These are phyloP conservation scores for Blepharisma japonicum DNA, from an alignment of 73 alveolate genomes.

Conservation along the genomic window DNA sequence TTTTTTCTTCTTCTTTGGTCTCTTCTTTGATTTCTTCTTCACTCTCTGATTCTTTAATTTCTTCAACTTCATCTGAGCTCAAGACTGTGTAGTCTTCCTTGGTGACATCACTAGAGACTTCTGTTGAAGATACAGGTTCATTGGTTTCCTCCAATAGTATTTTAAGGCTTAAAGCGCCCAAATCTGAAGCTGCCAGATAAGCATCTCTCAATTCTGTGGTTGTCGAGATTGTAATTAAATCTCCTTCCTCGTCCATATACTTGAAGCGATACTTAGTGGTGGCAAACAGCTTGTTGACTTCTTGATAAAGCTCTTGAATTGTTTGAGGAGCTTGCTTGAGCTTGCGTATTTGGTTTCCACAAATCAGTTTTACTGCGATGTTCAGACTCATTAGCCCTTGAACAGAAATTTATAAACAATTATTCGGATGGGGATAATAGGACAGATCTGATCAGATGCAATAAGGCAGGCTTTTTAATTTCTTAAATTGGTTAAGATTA, in stretches of 20 bases:
- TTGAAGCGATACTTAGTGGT: background rate
- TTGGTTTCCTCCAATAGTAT: no score
- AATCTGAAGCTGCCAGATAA: no score
- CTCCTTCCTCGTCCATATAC: slow-evolving; percentile 25
- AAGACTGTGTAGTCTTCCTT: no score
- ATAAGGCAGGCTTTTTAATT: no score
- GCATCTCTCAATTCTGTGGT: no score
- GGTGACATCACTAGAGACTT: no score
- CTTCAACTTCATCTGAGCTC: no score
- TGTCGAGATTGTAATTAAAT: background rate
- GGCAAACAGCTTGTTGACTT: background rate
- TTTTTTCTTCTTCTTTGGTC: background rate
- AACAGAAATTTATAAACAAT: background rate
- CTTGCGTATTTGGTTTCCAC: background rate
- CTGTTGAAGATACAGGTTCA: no score
- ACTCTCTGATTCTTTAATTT: no score
- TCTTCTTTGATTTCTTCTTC: slow-evolving; percentile 11
- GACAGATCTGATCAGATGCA: no score
- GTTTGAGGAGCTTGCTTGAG: background rate
- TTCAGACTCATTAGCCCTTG: slow-evolving; percentile 33
- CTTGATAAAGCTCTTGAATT: background rate
- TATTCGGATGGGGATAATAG: background rate
- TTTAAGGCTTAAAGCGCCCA: no score
- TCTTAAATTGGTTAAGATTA: no score
- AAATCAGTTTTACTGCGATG: slow-evolving; percentile 8